phyloP scores from a whole-genome alignment of 2,329 filamentous ascomycete species.

The Neocucurbitaria cava region DNA sequence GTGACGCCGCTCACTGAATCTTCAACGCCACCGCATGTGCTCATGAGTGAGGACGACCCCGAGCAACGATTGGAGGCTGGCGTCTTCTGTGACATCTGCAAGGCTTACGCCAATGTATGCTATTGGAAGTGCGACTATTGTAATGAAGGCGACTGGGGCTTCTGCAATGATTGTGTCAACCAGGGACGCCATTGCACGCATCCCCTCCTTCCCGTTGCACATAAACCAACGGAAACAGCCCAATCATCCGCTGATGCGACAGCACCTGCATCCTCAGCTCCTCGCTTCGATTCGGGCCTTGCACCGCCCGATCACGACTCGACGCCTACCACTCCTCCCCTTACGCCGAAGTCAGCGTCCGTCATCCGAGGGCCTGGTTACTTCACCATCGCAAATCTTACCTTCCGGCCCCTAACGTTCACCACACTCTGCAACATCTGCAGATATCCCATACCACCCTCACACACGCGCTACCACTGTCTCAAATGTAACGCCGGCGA shows the following conservation, averaged over 20 bases:
- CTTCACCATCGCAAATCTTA: conserved; percentile 42
- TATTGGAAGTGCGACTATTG: conserved; percentile 90
- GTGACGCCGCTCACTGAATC: conserved; percentile 32
- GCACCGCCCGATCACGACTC: conserved; percentile 34
- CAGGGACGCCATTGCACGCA: conserved; percentile 83
- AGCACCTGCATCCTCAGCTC: conserved; percentile 21
- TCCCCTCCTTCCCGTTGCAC: conserved; percentile 76
- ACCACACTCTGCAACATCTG: conserved; percentile 82
- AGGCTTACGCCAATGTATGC: conserved; percentile 76
- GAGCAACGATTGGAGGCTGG: conserved; percentile 74
- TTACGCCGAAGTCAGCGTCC: conserved; percentile 53
- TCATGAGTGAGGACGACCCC: conserved; percentile 71
- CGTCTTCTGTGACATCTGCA: conserved; percentile 82
- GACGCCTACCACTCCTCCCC: conserved; percentile 43
- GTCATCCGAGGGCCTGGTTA: conserved; percentile 46
- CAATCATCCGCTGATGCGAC: conserved; percentile 5
- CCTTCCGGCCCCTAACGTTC: conserved; percentile 74
- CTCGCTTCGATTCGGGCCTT: conserved; percentile 30
- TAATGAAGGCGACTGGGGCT: conserved; percentile 94
- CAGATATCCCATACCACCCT: conserved; percentile 72
- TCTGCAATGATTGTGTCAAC: conserved; percentile 87
- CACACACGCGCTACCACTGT: conserved; percentile 79
- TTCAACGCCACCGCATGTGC: conserved; percentile 22
- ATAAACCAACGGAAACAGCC: conserved; percentile 52
- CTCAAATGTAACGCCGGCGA: conserved; percentile 78